Base-by-base conservation (phyloP, 495 filamentous ascomycete genomes). In the Lasiosphaeris hirsuta region DNA sequence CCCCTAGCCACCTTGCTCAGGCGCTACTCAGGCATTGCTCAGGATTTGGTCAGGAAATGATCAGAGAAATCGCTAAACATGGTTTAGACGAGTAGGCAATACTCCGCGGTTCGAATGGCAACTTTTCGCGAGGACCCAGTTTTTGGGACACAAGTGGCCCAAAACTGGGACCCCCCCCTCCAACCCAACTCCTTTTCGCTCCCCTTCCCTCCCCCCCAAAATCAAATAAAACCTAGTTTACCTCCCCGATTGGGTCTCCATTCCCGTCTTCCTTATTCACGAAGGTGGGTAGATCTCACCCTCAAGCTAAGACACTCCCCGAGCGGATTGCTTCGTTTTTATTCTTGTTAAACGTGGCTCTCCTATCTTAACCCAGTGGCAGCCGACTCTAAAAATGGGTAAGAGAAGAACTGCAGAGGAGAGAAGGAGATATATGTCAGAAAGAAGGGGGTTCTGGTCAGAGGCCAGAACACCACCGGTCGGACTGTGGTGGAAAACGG, bases 201-300 rank as follows among this genome's bases (percentile, higher is more conserved):
- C 43, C 43, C 18, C 43, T 46, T 46, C 43, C 43, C 43, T 46
- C 18, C 45, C 45, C 19, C 45, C 45, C 17, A 48, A 35, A 48
- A 23, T 48, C 45, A 48, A 17, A 48, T 48, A 30, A 48, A 48
- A 48, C 17, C 45, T 15, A 34, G 45, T 35, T 48, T 48, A 48
- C 45, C 17, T 34, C 45, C 45, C 45, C 45, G 10, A 48, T 48
- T 48, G 33, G 45, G 23, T 35, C 45, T 48, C 17, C 23, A 48
- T 48, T 48, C 45, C 45, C 30, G 23, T 48, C 19, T 48, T 48
- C 45, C 45, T 33, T 15, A 48, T 48, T 48, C 14, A 48, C 45
- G 45, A 48, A 48, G 34, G 45, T 48, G 17, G 23, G 23, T 30
- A 30, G 5, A 30, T 30, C 23, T 30, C 23, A 30, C 23, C 23